Percentiles rank a stretch among this genome's conserved stretches.
Conservation (phyloP, 2,329 filamentous ascomycete species). For the Penicillium sp. region DNA sequence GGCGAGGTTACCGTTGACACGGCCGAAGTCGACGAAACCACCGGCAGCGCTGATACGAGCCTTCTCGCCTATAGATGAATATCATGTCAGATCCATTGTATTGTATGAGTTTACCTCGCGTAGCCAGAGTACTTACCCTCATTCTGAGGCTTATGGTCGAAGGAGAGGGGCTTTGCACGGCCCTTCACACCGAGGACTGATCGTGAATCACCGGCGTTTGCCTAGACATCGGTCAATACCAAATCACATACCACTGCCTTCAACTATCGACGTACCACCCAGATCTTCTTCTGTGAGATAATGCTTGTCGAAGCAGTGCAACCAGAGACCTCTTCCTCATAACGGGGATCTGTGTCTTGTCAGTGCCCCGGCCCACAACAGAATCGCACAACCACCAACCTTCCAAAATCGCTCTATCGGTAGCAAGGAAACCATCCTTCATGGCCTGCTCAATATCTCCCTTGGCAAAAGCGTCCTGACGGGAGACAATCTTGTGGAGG, state of each 20-base stretch:
- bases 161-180: constrained; percentile 95
- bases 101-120: not conserved
- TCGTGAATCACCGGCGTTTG: constrained; percentile 94
- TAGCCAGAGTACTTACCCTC: constrained; percentile 64
- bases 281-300: constrained; percentile 89
- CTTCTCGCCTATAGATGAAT: constrained; percentile 72
- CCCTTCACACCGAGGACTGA: constrained; percentile 95
- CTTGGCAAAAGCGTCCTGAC: constrained; percentile 89
- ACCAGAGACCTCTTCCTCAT: constrained; percentile 96
- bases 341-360: constrained; percentile 74
- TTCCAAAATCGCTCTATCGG: constrained; percentile 91
- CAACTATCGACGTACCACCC: constrained; percentile 69
- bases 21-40: constrained; percentile 96
- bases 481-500: constrained; percentile 89
- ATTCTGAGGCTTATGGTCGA: constrained; percentile 98
- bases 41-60: constrained; percentile 93
- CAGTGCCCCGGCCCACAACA: constrained; percentile 11
- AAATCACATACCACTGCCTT: constrained; percentile 18
- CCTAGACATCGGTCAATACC: constrained; percentile 56
- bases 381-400: constrained; percentile 59
- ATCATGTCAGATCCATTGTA: constrained; percentile 10
- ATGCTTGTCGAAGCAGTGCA: constrained; percentile 93
- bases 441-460: constrained; percentile 93
- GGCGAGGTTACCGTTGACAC: constrained; percentile 96
- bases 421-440: constrained; percentile 96